Evolutionary conservation across 192 early-diverging fungal genomes (phyloP).

Genomic region (Dispira parvispora): DNA sequence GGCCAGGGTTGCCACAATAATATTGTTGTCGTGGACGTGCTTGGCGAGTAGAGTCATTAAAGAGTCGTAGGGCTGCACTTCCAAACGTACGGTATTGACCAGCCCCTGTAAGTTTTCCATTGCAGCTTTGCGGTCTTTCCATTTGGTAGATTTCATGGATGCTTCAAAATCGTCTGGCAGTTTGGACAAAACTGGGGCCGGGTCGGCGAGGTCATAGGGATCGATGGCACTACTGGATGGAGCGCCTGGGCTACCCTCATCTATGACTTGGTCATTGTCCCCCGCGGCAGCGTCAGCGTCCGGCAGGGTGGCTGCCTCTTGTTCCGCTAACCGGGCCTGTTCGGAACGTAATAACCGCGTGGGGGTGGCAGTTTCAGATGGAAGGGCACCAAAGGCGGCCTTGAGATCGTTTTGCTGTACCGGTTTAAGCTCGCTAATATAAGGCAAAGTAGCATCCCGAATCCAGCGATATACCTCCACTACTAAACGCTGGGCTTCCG

Average conservation of each 20-base stretch:
- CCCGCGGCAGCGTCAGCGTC: slow-evolving; percentile 1
- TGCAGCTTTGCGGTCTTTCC: slow-evolving; percentile 93
- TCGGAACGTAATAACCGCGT: slow-evolving; percentile 66
- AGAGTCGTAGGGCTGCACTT: slow-evolving; percentile 63
- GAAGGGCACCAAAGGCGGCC: slow-evolving; percentile 58
- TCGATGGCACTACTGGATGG: slow-evolving; percentile 29
- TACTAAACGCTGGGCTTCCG: slow-evolving; percentile 59
- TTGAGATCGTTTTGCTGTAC: slow-evolving; percentile 88
- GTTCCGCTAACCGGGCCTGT: slow-evolving; percentile 35
- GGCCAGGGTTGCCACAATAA: slow-evolving; percentile 60
- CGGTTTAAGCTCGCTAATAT: slow-evolving; percentile 76
- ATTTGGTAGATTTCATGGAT: slow-evolving; percentile 54
- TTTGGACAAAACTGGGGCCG: slow-evolving; percentile 81
- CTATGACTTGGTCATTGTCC: slow-evolving; percentile 22
- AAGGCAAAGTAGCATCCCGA: slow-evolving; percentile 59
- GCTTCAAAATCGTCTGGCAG: slow-evolving; percentile 65
- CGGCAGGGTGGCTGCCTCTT: slow-evolving; percentile 13
- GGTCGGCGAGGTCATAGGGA: slow-evolving; percentile 68
- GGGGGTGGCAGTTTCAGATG: slow-evolving; percentile 41
- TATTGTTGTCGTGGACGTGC: slow-evolving; percentile 74
- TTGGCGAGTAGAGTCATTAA: slow-evolving; percentile 70
- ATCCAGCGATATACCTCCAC: slow-evolving; percentile 92
- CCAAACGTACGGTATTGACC: slow-evolving; percentile 53
- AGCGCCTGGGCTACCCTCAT: slow-evolving; percentile 35
- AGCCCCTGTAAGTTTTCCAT: slow-evolving; percentile 57